Evolutionary conservation across 495 filamentous ascomycete species (phyloP), one percentile per base, ranked within the genome.

Genomic region (Xylaria scruposa): DNA sequence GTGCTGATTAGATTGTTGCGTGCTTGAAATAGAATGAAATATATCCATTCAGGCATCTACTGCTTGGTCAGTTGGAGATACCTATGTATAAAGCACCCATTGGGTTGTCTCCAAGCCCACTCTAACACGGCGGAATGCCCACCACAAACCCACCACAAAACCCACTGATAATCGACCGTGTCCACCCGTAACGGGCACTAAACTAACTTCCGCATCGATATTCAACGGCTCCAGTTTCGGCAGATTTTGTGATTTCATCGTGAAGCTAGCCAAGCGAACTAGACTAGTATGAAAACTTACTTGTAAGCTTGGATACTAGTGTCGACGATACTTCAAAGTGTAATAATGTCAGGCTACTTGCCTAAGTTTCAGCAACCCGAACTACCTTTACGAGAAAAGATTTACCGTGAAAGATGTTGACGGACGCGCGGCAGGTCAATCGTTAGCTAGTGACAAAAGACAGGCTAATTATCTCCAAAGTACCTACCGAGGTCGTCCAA

Each of bases 131-230:
- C 21, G 12, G 53, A 63, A 63, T 19, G 12, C 38, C 60, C 33
- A 63, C 58, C 40, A 63, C 13, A 38, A n/a, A 12, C 13, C 38
- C 60, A 29, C 38, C 38, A 42, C 38, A 10, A 42, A 67, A 38
- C 46, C 63, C 46, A 40, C 63, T 31, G 13, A 53, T 46, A 53
- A 51, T 38, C 46, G 46, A 66, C 46, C 13, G 44, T 51, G 19
- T 33, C 63, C 63, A 53, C 63, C 63, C n/a, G 29, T 19, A 24
- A 56, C 65, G 65, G 65, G 49, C 49, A 67, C 65, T 67, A 67
- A 42, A 56, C 49, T 67, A 67, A 36, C 24, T 64, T 13, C 46
- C 46, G 26, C 19, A 26, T 26, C 15, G 0, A 36, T 29, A 3
- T 31, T 51, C 29, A 10, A 15, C 31, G 40, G 38, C 31, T 13